A percentile compares a stretch with the other conserved stretches of the same genome.
Evolutionary conservation across 192 early-diverging fungal genomes (phyloP).

Genomic region (Phycomyces nitens): DNA sequence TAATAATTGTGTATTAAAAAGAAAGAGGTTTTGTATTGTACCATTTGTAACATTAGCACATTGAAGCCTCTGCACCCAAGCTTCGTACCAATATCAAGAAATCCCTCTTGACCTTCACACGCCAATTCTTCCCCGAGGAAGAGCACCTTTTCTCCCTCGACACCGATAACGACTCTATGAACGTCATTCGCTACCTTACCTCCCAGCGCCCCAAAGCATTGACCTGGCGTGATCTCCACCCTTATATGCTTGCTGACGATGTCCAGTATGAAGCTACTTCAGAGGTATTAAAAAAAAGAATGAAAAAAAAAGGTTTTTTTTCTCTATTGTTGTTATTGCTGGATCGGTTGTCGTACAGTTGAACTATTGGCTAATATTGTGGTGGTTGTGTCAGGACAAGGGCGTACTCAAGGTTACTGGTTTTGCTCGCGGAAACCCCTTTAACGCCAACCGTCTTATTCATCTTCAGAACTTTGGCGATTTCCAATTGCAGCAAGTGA

Average conservation of each 20-base stretch:
- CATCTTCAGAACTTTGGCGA: constrained; percentile 93
- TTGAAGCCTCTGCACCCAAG: constrained; percentile 62
- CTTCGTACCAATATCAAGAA: constrained; percentile 73
- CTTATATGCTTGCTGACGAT: constrained; percentile 85
- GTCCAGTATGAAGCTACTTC: constrained; percentile 62
- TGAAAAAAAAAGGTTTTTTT: not conserved
- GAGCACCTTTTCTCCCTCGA: constrained; percentile 67
- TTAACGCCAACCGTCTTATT: constrained; percentile 88
- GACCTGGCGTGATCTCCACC: constrained; percentile 81
- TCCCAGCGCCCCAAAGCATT: constrained; percentile 74
- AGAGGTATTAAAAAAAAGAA: constrained; percentile 16
- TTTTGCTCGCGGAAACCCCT: constrained; percentile 75
- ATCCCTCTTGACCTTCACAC: constrained; percentile 80
- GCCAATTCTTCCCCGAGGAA: constrained; percentile 85
- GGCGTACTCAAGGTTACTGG: constrained; percentile 82
- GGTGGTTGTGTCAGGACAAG: constrained; percentile 5
- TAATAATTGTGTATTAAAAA: no score
- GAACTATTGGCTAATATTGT: no score
- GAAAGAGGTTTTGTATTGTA: not conserved
- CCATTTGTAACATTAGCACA: no score
- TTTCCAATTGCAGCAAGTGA: constrained; percentile 75
- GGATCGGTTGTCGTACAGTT: no score
- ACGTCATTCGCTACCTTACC: constrained; percentile 73
- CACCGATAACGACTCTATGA: constrained; percentile 55
- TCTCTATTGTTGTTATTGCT: no score